Evolutionary conservation across 1,139 yeast species (phyloP).

Genomic region (Candida freyschussii): DNA sequence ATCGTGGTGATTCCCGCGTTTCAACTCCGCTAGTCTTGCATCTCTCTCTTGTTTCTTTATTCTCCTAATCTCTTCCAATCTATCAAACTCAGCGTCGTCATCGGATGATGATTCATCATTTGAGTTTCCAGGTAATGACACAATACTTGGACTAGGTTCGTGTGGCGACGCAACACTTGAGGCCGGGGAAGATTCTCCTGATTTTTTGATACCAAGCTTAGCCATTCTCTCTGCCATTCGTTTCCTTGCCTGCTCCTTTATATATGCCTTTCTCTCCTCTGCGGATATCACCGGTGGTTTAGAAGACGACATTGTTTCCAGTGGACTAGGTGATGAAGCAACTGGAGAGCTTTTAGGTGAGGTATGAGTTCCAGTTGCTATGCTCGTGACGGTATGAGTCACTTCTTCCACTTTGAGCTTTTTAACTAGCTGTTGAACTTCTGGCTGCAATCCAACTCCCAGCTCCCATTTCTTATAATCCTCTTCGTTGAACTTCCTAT

Average conservation of each 20-base stretch:
- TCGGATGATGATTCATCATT: slow-evolving; percentile 15
- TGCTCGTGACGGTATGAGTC: slow-evolving; percentile 7
- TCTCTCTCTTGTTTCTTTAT: slow-evolving; percentile 22
- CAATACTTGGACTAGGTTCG: too few relatives aligned
- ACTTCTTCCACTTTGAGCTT: slow-evolving; percentile 37
- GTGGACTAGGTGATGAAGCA: slow-evolving; percentile 11
- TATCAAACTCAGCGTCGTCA: slow-evolving; percentile 22
- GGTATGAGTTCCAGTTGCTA: slow-evolving; percentile 8
- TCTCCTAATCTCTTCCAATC: slow-evolving; percentile 25
- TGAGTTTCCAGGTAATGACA: too few relatives aligned
- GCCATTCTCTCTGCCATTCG: slow-evolving; percentile 89
- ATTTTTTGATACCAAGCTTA: slow-evolving; percentile 57
- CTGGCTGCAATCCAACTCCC: slow-evolving; percentile 72
- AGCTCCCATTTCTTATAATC: slow-evolving; percentile 65
- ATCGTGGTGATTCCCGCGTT: slow-evolving; percentile 6
- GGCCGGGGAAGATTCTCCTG: slow-evolving; percentile 9
- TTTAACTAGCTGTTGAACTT: slow-evolving; percentile 60
- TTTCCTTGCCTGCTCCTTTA: slow-evolving; percentile 87
- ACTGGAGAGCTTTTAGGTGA: slow-evolving; percentile 9
- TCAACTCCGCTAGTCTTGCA: slow-evolving; percentile 12
- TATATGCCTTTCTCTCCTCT: slow-evolving; percentile 75
- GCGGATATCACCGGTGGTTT: slow-evolving; percentile 32
- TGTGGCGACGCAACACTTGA: slow-evolving; percentile 1
- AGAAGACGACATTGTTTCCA: too few relatives aligned
- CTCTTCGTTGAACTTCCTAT: slow-evolving; percentile 46